phyloP scores from a whole-genome alignment of 768 basidiomycete species.

The Clitopilus hobsonii region DNA sequence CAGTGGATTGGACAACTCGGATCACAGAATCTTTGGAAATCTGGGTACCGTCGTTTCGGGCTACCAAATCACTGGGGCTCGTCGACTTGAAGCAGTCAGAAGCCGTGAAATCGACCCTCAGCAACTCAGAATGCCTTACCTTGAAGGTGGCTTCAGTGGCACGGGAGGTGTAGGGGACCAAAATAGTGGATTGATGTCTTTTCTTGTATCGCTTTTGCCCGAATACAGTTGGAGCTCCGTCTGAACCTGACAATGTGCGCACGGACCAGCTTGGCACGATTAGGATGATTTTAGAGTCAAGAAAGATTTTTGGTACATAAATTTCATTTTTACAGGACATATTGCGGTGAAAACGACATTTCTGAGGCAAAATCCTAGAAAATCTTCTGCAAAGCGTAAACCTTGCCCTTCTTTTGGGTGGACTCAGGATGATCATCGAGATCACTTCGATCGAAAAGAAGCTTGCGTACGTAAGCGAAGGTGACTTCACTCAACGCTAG shows the following conservation, averaged over 20 bases:
- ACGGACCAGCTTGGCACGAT: conserved; percentile 11
- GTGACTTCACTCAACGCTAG: not conserved
- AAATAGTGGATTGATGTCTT: conserved; percentile 5
- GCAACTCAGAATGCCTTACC: not conserved
- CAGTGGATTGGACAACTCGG: conserved; percentile 32
- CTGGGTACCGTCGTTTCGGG: conserved; percentile 23
- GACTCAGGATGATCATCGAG: not conserved
- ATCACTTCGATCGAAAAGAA: conserved; percentile 2
- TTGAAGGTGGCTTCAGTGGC: not conserved
- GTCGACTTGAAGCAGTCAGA: not conserved
- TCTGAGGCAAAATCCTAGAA: too few species aligned
- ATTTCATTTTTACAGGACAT: too few species aligned
- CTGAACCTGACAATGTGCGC: conserved; percentile 11
- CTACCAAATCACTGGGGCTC: conserved; percentile 3
- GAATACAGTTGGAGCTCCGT: conserved; percentile 18
- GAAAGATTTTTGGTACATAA: too few species aligned
- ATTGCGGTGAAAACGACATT: too few species aligned
- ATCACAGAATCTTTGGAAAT: conserved; percentile 29
- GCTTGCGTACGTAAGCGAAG: not conserved
- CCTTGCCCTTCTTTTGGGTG: not conserved
- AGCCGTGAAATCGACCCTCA: not conserved
- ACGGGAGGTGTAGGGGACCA: conserved; percentile 2
- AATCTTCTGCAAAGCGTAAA: not conserved
- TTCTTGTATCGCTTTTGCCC: conserved; percentile 12
- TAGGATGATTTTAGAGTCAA: not conserved